Percentiles rank a stretch among this genome's conserved stretches.
phyloP scores from a whole-genome alignment of 2,329 filamentous ascomycete species.

The Colletotrichum tamarilloi region DNA sequence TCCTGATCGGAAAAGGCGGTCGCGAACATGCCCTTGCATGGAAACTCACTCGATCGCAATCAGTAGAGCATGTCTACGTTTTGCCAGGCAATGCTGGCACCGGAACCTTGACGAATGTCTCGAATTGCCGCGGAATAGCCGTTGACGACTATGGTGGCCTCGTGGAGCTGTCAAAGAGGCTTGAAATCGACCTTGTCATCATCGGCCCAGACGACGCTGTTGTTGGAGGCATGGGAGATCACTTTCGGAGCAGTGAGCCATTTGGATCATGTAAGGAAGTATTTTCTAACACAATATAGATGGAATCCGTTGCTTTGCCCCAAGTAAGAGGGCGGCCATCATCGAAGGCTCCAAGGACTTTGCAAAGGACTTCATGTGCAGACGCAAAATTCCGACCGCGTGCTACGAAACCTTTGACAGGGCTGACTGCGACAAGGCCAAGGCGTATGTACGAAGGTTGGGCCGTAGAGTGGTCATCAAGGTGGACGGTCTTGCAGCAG shows the following conservation, averaged over 20 bases:
- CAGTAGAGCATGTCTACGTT: constrained; percentile 79
- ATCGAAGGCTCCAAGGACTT: constrained; percentile 98
- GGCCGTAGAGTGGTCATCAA: constrained; percentile 89
- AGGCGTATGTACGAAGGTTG: constrained; percentile 78
- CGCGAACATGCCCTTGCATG: constrained; percentile 95
- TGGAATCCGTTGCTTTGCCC: constrained; percentile 86
- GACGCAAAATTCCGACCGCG: constrained; percentile 89
- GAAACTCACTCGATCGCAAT: constrained; percentile 87
- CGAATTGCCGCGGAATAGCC: constrained; percentile 76
- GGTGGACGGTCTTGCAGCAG: constrained; percentile 89
- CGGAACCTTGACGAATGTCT: constrained; percentile 71
- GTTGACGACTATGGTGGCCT: constrained; percentile 83
- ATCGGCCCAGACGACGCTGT: constrained; percentile 95
- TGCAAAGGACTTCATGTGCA: constrained; percentile 97
- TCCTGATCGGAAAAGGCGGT: constrained; percentile 93
- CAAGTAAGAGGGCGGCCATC: constrained; percentile 82
- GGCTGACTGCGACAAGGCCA: constrained; percentile 74
- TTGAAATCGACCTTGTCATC: constrained; percentile 83
- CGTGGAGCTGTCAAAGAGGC: constrained; percentile 78
- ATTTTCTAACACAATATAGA: constrained; percentile 45
- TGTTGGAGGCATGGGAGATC: constrained; percentile 87
- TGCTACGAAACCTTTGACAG: constrained; percentile 86
- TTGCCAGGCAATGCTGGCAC: constrained; percentile 91
- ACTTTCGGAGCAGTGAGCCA: constrained; percentile 68
- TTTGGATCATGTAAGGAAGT: too few species aligned